Evolutionary conservation across 75 land plant species (phyloP).

Genomic region (Cunninghamia lanceolata): DNA sequence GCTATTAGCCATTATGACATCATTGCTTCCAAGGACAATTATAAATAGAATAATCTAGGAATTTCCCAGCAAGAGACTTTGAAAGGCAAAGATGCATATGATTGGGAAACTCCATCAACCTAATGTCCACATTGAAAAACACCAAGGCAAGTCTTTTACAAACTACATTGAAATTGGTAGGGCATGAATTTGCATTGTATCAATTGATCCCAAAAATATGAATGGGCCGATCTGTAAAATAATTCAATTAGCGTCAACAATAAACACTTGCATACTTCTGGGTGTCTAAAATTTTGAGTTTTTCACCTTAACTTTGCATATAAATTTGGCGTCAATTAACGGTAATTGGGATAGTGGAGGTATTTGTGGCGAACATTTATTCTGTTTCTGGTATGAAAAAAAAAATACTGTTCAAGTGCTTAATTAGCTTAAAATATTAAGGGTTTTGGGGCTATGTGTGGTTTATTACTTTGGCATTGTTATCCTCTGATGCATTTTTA

Average conservation of each 20-base stretch:
- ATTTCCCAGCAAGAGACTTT: background rate
- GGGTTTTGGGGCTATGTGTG: background rate
- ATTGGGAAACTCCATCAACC: background rate
- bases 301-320: background rate
- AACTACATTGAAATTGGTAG: background rate
- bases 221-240: too few species aligned
- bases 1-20: background rate
- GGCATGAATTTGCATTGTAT: too few species aligned
- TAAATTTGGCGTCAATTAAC: background rate
- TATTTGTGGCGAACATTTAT: background rate
- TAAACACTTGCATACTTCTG: too few species aligned
- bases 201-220: too few species aligned
- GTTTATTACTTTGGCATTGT: background rate
- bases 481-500: background rate
- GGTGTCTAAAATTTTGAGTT: too few species aligned
- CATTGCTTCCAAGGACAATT: background rate
- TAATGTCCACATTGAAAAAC: background rate
- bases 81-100: background rate
- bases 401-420: background rate
- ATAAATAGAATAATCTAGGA: background rate
- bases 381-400: background rate
- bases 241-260: too few species aligned
- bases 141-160: background rate
- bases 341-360: background rate
- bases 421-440: slow-evolving; percentile 5